A percentile compares a stretch with the other conserved stretches of the same genome.
Evolutionary conservation across 2,329 filamentous ascomycete genomes (phyloP).

Genomic region (Fonsecaea pedrosoi): DNA sequence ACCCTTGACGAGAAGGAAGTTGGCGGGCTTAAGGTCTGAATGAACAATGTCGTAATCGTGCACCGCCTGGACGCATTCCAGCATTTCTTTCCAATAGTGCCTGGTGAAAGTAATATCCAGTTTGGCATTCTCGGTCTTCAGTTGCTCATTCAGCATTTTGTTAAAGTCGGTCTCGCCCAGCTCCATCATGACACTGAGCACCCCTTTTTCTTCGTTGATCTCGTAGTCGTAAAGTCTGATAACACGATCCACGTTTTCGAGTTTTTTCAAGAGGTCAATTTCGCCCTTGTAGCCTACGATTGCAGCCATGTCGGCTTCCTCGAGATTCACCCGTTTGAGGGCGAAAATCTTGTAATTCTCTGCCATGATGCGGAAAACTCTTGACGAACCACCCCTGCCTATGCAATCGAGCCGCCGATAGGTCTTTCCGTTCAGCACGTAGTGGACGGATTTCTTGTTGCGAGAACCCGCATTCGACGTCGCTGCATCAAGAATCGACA

Average conservation of each 20-base stretch:
- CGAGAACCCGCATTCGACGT: conserved; percentile 83
- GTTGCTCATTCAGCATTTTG: conserved; percentile 75
- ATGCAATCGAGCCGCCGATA: conserved; percentile 91
- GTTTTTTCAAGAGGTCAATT: conserved; percentile 84
- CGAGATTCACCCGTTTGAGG: conserved; percentile 87
- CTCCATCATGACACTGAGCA: conserved; percentile 93
- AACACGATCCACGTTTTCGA: conserved; percentile 85
- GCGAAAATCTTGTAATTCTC: conserved; percentile 97
- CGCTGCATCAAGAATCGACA: conserved; percentile 92
- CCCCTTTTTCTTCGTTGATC: conserved; percentile 88
- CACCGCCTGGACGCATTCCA: conserved; percentile 89
- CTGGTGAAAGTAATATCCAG: conserved; percentile 91
- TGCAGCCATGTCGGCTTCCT: conserved; percentile 83
- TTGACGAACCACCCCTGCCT: conserved; percentile 88
- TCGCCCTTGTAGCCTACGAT: conserved; percentile 91
- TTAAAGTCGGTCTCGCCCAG: conserved; percentile 94
- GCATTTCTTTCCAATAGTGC: conserved; percentile 99
- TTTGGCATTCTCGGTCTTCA: conserved; percentile 73
- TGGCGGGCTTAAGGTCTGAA: conserved; percentile 94
- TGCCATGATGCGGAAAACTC: conserved; percentile 95
- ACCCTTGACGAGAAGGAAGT: conserved; percentile 91
- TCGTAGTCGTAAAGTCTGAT: conserved; percentile 92
- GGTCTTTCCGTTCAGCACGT: conserved; percentile 87
- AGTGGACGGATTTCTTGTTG: conserved; percentile 75
- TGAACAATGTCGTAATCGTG: conserved; percentile 93